Conservation (phyloP, 176 grass and related monocot species). For the Canna indica region DNA sequence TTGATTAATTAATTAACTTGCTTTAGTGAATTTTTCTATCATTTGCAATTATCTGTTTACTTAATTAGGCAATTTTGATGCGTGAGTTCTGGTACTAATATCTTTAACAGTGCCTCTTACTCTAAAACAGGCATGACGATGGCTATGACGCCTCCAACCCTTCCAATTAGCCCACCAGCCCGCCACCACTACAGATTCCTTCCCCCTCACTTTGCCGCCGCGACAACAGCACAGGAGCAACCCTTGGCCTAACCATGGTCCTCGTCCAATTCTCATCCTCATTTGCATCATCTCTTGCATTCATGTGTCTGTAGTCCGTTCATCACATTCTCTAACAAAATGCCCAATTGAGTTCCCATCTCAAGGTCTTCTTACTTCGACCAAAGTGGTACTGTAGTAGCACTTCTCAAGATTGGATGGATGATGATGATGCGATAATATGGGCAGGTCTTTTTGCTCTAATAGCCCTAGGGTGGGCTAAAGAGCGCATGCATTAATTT, state of each 20-base stretch:
- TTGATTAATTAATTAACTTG: neutral
- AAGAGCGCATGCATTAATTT: neutral
- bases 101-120: constrained; percentile 5
- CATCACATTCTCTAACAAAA: constrained; percentile 4
- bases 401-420: neutral
- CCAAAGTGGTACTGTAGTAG: too few species aligned
- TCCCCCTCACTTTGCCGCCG: constrained; percentile 13
- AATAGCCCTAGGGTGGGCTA: neutral
- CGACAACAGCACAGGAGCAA: constrained; percentile 1
- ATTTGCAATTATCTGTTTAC: neutral
- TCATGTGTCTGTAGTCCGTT: neutral
- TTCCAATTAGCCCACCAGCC: constrained; percentile 19
- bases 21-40: neutral
- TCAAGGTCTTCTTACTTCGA: neutral
- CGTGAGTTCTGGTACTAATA: neutral
- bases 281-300: neutral
- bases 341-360: neutral
- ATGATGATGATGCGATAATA: neutral
- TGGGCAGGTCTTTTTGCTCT: neutral
- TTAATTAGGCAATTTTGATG: neutral
- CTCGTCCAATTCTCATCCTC: neutral
- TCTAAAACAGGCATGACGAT: constrained; percentile 26
- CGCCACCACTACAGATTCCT: constrained; percentile 17
- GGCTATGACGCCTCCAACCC: constrained; percentile 20
- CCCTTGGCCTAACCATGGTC: constrained; percentile 27